Percentiles rank a stretch among this genome's conserved stretches.
These are phyloP conservation scores for Shiraia sp. DNA, from an alignment of 2,329 filamentous ascomycete species.

Conservation along the genomic window DNA sequence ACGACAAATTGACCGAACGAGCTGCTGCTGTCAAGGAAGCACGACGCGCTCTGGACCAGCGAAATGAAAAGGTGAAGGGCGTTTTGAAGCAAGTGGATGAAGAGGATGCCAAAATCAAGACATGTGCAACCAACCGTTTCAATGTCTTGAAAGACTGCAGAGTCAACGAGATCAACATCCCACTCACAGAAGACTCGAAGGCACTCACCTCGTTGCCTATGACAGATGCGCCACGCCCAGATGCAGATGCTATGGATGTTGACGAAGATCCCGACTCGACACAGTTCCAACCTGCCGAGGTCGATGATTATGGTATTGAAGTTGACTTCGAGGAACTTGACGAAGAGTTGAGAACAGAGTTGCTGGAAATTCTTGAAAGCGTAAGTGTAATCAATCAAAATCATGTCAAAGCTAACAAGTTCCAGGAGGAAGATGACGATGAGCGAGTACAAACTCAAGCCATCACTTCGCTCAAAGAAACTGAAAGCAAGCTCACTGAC, in stretches of 20 bases:
- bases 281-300: slow-evolving; percentile 57
- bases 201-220: slow-evolving; percentile 81
- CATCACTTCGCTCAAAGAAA: slow-evolving; percentile 28
- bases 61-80: slow-evolving; percentile 79
- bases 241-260: slow-evolving; percentile 90
- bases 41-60: slow-evolving; percentile 78
- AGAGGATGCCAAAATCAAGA: slow-evolving; percentile 84
- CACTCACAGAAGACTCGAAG: slow-evolving; percentile 71
- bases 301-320: slow-evolving; percentile 90
- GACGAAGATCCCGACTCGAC: slow-evolving; percentile 66
- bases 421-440: slow-evolving; percentile 68
- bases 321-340: slow-evolving; percentile 83
- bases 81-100: slow-evolving; percentile 73
- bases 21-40: slow-evolving; percentile 77
- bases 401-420: slow-evolving; percentile 8
- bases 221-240: slow-evolving; percentile 72
- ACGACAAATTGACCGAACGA: slow-evolving; percentile 68
- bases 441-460: slow-evolving; percentile 23
- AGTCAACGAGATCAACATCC: slow-evolving; percentile 88
- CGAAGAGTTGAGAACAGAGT: slow-evolving; percentile 66
- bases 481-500: slow-evolving; percentile 77
- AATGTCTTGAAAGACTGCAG: slow-evolving; percentile 85
- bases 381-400: slow-evolving; percentile 9
- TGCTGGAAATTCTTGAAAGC: slow-evolving; percentile 52
- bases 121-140: slow-evolving; percentile 82